Evolutionary conservation across 257 asterid species (phyloP).

Genomic region (Echites panduratus): DNA sequence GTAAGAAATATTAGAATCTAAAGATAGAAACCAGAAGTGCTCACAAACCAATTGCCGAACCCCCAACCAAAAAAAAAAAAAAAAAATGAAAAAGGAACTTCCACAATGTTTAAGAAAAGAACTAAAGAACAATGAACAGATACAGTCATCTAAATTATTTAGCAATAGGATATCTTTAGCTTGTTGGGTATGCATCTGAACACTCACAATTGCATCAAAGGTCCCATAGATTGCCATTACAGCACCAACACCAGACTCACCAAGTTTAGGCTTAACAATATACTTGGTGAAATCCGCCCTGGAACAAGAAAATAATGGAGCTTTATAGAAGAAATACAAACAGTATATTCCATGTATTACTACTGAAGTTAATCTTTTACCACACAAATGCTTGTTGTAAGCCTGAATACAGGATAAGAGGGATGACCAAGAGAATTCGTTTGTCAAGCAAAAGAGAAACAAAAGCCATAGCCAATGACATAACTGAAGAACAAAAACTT

Average conservation of each 20-base stretch:
- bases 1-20: not conserved
- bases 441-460: constrained; percentile 51
- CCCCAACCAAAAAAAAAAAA: too few relatives aligned
- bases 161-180: not conserved
- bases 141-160: not conserved
- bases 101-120: not conserved
- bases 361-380: constrained; percentile 31
- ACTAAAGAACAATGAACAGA: not conserved
- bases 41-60: too few relatives aligned
- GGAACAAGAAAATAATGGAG: constrained; percentile 7
- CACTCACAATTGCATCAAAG: constrained; percentile 85
- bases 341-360: not conserved
- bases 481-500: constrained; percentile 48
- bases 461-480: constrained; percentile 49
- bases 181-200: constrained; percentile 1
- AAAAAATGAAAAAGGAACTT: too few relatives aligned
- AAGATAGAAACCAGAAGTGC: not conserved
- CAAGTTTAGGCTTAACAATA: constrained; percentile 71
- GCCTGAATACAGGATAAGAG: constrained; percentile 90
- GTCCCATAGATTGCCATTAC: constrained; percentile 90
- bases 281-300: constrained; percentile 97
- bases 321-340: constrained; percentile 9
- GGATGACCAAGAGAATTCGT: constrained; percentile 75
- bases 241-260: constrained; percentile 97
- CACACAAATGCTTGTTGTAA: constrained; percentile 93